Percentiles rank a stretch among this genome's conserved stretches.
Evolutionary conservation across 306 rosid genomes (phyloP).

Genomic region (Adenanthera pavonina): DNA sequence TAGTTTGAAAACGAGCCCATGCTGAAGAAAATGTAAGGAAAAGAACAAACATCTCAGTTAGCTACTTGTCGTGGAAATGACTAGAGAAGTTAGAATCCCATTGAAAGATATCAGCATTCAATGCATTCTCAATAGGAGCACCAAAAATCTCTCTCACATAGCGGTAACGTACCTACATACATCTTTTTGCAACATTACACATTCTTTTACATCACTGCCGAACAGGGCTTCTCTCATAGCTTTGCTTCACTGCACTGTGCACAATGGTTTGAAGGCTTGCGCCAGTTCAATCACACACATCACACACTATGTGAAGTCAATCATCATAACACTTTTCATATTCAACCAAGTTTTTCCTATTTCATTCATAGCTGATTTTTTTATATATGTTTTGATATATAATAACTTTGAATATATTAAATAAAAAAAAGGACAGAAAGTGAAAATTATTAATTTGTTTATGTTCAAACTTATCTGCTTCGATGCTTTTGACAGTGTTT

Average conservation of each 20-base stretch:
- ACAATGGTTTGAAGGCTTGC: background rate
- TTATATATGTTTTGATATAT: background rate
- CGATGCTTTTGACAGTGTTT: no score
- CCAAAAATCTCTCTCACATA: background rate
- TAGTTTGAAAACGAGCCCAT: conserved; percentile 45
- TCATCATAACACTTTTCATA: no score
- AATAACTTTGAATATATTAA: background rate
- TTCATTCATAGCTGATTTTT: no score
- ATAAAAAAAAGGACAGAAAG: background rate
- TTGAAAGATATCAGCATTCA: conserved; percentile 27
- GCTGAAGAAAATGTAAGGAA: conserved; percentile 37
- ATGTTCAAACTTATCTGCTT: no score
- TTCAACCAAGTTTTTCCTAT: no score
- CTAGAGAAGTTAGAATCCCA: conserved; percentile 22
- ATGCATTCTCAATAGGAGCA: conserved; percentile 7
- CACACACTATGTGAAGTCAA: no score
- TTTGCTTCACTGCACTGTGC: background rate
- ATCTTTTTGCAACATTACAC: background rate
- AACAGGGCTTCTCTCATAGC: background rate
- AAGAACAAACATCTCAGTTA: conserved; percentile 37
- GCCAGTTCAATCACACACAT: no score
- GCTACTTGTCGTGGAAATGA: conserved; percentile 13
- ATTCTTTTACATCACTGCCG: background rate
- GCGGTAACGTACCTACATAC: background rate
- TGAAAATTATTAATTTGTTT: background rate